Evolutionary conservation across 148 eudicot genomes (phyloP), one percentile per base, ranked within the genome.

Genomic region (Rhododendron vialii): DNA sequence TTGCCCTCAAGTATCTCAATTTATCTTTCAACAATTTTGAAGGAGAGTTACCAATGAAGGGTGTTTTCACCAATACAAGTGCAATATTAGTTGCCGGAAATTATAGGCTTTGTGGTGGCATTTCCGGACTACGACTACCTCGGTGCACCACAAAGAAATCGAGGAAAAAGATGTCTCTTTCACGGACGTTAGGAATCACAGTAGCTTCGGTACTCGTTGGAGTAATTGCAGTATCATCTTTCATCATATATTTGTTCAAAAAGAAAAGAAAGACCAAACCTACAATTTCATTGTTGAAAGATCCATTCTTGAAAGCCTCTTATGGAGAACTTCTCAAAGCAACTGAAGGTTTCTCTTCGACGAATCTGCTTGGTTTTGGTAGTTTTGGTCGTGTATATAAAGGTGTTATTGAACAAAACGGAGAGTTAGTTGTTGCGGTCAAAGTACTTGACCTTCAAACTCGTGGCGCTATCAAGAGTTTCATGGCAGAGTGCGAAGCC

Each of bases 61-160:
- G 3, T 0, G 3, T 38, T 38, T 38, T 38, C 0, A 38, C 6
- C 5, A 38, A 38, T 38, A 6, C 43, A 38, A 38, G 6, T 38
- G 5, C 43, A 38, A 38, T 38, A 15, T 71, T 82, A n/a, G 17
- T 86, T 53, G 84, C 0, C 3, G 85, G 85, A 15, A 86, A 86
- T 36, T 41, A 4, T 18, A 75, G 75, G 82, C 75, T 86, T 4
- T 74, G 85, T 86, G 88, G 85, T 22, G 88, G 85, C 45, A 38
- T 86, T 22, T 30, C 75, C 0, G 61, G 50, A 55, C 75, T 86
- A 7, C 36, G 24, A 17, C 24, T 86, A 11, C 75, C 81, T 13
- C 82, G 15, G 22, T 86, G 87, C 35, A 43, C 11, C 74, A 41
- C 43, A 18, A 8, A 17, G 12, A 48, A 5, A 80, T n/a, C 38